A percentile compares a stretch with the other conserved stretches of the same genome.
Conservation (phyloP, 2,329 filamentous ascomycete genomes). For the Penicillium sp. region DNA sequence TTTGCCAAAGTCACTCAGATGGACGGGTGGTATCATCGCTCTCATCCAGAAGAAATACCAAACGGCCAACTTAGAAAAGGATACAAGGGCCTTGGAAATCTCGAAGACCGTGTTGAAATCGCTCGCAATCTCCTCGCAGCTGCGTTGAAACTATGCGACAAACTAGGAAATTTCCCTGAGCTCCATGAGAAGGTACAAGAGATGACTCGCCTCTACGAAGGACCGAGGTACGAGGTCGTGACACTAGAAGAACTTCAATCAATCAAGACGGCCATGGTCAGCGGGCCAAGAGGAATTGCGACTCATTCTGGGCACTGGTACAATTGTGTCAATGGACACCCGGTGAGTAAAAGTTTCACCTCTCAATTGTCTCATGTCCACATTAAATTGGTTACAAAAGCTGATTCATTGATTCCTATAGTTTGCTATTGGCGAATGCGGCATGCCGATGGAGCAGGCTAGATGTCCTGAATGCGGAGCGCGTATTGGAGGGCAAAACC, state of each 20-base stretch:
- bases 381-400: background rate
- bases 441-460: background rate
- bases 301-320: slow-evolving; percentile 16
- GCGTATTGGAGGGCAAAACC: background rate
- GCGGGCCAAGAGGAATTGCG: slow-evolving; percentile 8
- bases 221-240: background rate
- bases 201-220: background rate
- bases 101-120: background rate
- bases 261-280: slow-evolving; percentile 10
- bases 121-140: no score
- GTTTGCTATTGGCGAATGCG: background rate
- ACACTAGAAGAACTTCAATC: background rate
- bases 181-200: background rate
- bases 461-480: background rate
- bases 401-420: background rate
- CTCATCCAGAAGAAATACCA: background rate
- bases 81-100: background rate
- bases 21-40: slow-evolving; percentile 5
- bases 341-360: slow-evolving; percentile 4
- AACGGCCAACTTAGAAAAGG: background rate
- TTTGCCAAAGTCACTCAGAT: slow-evolving; percentile 9
- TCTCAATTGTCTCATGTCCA: background rate
- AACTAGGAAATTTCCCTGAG: background rate
- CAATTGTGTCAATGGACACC: slow-evolving; percentile 15
- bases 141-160: slow-evolving; percentile 1